Evolutionary conservation across 2,329 filamentous ascomycete genomes (phyloP), one percentile per base, ranked within the genome.

Genomic region (Fusarium pseudonygamai): DNA sequence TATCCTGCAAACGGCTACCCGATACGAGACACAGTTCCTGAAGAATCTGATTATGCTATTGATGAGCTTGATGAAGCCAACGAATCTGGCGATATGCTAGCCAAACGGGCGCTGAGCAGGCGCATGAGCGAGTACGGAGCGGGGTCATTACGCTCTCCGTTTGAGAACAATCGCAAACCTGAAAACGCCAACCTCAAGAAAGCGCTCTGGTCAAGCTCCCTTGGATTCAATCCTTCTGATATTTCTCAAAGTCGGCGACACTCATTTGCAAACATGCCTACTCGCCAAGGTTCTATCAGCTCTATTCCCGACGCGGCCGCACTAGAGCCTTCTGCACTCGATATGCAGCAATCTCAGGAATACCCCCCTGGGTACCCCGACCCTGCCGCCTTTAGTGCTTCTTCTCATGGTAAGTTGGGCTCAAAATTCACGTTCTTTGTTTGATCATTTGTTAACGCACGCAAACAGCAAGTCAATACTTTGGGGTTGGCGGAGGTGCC

Each of bases 161-260:
- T 86, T 58, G 82, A 85, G n/a, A 90, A 93, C 70, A 89, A 88
- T 64, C 85, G 90, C 64, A 92, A 91, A 75, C 79, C 89, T 15
- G 91, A 92, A 68, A 90, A 88, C 73, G 72, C 79, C 58, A 81
- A 80, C 42, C 85, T 92, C 14, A 92, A 91, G 80, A 92, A 90
- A 77, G 90, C 87, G 8, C 88, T 90, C 69, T 95, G 92, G 92
- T 91, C 93, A 73, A 92, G 88, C 75, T 90, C 91, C 11, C 86
- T 91, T n/a, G 90, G 89, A 4, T 93, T 93, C 78, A 87, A 88
- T 49, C 86, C 89, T 30, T 86, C 85, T 8, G 91, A 93, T 69
- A 85, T 90, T 36, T 89, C 91, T 18, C 92, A 95, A 77, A 94
- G 93, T 76, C 89, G 93, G 67, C 90, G 93, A 34, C 93, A 96